A percentile compares a stretch with the other conserved stretches of the same genome.
Conservation (phyloP, 2,329 filamentous ascomycete species). For the Nothomitra cinnamomea region DNA sequence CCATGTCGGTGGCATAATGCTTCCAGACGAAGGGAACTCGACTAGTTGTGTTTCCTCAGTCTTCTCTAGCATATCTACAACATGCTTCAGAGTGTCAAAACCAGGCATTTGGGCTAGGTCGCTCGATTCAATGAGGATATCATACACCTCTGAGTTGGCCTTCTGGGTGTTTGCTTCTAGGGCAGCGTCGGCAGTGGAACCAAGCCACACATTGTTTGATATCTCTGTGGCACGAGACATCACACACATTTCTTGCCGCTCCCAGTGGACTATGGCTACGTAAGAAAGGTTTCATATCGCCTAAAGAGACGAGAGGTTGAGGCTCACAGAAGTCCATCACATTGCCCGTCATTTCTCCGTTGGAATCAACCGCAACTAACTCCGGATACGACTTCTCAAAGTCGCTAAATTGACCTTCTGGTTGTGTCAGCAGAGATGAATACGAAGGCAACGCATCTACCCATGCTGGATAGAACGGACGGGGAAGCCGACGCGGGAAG, state of each 20-base stretch:
- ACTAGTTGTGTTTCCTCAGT: conserved; percentile 36
- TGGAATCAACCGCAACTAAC: conserved; percentile 58
- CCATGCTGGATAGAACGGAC: conserved; percentile 13
- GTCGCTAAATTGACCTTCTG: conserved; percentile 42
- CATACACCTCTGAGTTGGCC: conserved; percentile 33
- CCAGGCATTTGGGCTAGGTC: conserved; percentile 68
- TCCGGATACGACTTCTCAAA: conserved; percentile 55
- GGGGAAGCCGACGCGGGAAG: conserved; percentile 6
- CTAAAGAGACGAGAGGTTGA: neutral
- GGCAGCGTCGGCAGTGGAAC: conserved; percentile 61
- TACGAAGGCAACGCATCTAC: conserved; percentile 12
- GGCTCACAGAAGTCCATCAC: conserved; percentile 65
- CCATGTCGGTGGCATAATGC: conserved; percentile 70
- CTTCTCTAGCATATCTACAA: conserved; percentile 39
- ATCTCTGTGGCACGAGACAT: conserved; percentile 90
- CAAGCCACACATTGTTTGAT: conserved; percentile 75
- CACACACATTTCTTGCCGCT: conserved; percentile 77
- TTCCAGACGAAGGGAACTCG: conserved; percentile 90
- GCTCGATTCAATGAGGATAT: conserved; percentile 75
- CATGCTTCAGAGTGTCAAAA: conserved; percentile 42
- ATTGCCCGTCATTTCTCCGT: conserved; percentile 54
- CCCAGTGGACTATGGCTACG: conserved; percentile 45
- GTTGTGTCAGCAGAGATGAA: neutral
- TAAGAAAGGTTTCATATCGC: conserved; percentile 2
- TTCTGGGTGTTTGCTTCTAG: conserved; percentile 20